Evolutionary conservation across 2,329 filamentous ascomycete genomes (phyloP).

Genomic region (Alternaria burnsii): DNA sequence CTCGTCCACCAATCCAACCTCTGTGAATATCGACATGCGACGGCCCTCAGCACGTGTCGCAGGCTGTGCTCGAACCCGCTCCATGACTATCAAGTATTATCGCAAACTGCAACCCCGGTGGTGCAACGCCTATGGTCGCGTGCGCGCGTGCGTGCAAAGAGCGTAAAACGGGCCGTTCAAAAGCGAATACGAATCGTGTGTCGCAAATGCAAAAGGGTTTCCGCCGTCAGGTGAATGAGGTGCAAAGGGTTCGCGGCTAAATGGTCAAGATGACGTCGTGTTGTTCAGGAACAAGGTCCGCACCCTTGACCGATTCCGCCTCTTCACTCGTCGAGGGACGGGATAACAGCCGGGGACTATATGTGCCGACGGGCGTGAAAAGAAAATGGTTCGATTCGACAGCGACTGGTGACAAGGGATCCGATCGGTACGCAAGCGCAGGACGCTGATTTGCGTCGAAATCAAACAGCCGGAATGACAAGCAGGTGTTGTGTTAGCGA

Average conservation of each 20-base stretch:
- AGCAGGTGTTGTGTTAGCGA: background rate
- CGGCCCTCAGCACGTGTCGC: conserved; percentile 27
- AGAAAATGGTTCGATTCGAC: conserved; percentile 2
- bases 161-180: background rate
- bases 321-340: background rate
- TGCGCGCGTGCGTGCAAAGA: conserved; percentile 10
- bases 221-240: conserved; percentile 1
- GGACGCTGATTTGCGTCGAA: conserved; percentile 9
- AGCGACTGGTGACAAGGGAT: conserved; percentile 5
- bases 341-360: conserved; percentile 2
- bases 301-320: conserved; percentile 4
- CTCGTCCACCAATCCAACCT: conserved; percentile 50
- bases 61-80: conserved; percentile 38
- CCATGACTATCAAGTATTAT: conserved; percentile 27
- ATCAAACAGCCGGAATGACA: conserved; percentile 9
- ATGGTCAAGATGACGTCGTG: conserved; percentile 33
- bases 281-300: conserved; percentile 23
- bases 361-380: background rate
- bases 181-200: conserved; percentile 4
- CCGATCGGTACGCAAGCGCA: background rate
- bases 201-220: background rate
- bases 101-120: background rate
- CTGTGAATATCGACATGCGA: conserved; percentile 47
- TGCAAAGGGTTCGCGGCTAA: conserved; percentile 2
- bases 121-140: conserved; percentile 15